Base-by-base conservation (phyloP, 1,284 basidiomycete species). In the Ceratobasidium sp. region DNA sequence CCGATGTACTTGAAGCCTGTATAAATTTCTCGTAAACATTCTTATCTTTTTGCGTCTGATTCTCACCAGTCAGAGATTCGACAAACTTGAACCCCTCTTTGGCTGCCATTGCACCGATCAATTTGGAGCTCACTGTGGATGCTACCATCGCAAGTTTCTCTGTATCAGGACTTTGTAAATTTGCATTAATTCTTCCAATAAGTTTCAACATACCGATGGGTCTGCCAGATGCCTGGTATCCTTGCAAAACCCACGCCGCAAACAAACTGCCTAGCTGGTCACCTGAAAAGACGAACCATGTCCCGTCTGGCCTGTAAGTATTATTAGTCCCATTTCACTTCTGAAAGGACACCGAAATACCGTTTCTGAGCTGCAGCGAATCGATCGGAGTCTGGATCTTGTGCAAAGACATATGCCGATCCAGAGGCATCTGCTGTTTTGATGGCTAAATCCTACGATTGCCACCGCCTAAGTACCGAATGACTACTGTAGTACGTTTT, bases 111-210 rank as follows among this genome's bases (percentile, higher is more conserved):
- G 86, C 82, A 76, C 90, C 89, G 12, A 95, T 81, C 91, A 95
- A 92, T 80, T 93, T 94, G 2, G 92, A 94, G 78, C 92, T 94
- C 12, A 94, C 93, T 2, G 92, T 92, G 0, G 93, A 94, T 0
- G 92, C 92, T 9, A 94, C 88, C 87, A 95, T 92, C 0, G 89
- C 92, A 6, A 94, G 81, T 76, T 88, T 89, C 3, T 85, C 87
- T 88, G 65, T 8, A 70, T 9, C 39, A 64, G 72, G 57, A 34
- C 16, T 53, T 59, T 45, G 71, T 30, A 48, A 39, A 36, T 23
- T 48, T 28, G 41, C 18, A 69, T 26, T 52, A 48, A 18, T 48
- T 50, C 28, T 45, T 30, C 21, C 45, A 43, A 53, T 21, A 21
- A 46, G 10, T 8, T 41, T 10, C 43, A n/a, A 65, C 46, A 26